A percentile compares a stretch with the other conserved stretches of the same genome.
phyloP scores from a whole-genome alignment of 164 flowering plant species.

The Warburgia ugandensis region DNA sequence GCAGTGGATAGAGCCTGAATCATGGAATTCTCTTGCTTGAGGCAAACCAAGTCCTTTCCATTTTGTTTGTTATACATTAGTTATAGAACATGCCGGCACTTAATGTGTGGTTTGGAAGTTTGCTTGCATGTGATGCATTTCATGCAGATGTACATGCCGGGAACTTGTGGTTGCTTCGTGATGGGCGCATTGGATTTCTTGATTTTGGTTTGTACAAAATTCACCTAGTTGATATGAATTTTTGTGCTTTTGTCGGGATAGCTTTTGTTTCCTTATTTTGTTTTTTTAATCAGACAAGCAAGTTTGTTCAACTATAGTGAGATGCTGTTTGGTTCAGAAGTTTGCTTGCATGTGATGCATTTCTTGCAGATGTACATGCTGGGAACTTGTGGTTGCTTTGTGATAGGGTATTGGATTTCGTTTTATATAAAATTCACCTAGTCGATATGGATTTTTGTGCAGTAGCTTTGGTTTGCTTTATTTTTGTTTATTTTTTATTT shows the following conservation, averaged over 20 bases:
- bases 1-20: no score
- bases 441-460: background rate
- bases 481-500: no score
- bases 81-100: no score
- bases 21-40: no score
- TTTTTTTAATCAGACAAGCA: no score
- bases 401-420: constrained; percentile 96
- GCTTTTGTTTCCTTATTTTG: no score
- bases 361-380: constrained; percentile 98
- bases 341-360: constrained; percentile 84
- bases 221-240: background rate
- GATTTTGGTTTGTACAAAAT: constrained; percentile 61
- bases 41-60: no score
- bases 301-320: no score
- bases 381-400: constrained; percentile 90
- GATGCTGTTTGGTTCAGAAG: no score
- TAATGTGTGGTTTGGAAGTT: constrained; percentile 99
- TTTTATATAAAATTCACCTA: constrained; percentile 21
- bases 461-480: no score
- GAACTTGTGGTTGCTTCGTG: constrained; percentile 84
- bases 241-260: background rate
- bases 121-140: constrained; percentile 88
- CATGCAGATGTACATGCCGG: constrained; percentile 99
- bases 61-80: no score
- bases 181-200: constrained; percentile 95